Evolutionary conservation across 176 grass and related monocot genomes (phyloP), one percentile per base, ranked within the genome.

Genomic region (Carex kokanica): DNA sequence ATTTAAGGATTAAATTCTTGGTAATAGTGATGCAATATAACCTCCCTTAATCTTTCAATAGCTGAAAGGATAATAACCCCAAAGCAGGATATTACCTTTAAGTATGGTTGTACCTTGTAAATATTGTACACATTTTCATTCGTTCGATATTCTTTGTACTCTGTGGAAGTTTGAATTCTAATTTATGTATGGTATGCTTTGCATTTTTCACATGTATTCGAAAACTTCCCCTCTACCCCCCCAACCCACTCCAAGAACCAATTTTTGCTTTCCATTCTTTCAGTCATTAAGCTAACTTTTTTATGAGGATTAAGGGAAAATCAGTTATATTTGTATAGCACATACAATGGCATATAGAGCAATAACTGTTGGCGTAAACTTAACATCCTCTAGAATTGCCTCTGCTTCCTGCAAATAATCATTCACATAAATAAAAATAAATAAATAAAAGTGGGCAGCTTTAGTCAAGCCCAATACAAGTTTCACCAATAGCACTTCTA

Each of bases 311-410:
- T 14, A 86, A 17, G 74, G 47, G 17, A n/a, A 17, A 36, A 60
- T 41, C 80, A 74, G 68, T n/a, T 58, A 72, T 78, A 18, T 15
- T 68, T 52, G 60, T 13, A 68, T 32, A 73, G 18, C 47, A 75
- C 71, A 75, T 90, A 99, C 96, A 86, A 95, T 64, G 66, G 87
- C 81, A 84, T 86, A 95, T 81, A 88, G 87, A 63, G 93, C 60
- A 56, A 93, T 83, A 59, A 99, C 72, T 89, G 93, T 84, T 47
- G 96, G 96, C 14, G 91, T 95, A 83, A 83, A 86, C 59, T 93
- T 99, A 88, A 99, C 91, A 86, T 84, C 91, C 79, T 88, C 86
- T 4, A 98, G 80, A 74, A 98, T 95, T 91, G 90, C 91, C 86
- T 98, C 93, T 63, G 89, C 69, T 13, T 98, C 96, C 96, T 98